Evolutionary conservation across 1,284 basidiomycete species (phyloP), one percentile per base, ranked within the genome.

Genomic region (Cutaneotrichosporon mucoides): DNA sequence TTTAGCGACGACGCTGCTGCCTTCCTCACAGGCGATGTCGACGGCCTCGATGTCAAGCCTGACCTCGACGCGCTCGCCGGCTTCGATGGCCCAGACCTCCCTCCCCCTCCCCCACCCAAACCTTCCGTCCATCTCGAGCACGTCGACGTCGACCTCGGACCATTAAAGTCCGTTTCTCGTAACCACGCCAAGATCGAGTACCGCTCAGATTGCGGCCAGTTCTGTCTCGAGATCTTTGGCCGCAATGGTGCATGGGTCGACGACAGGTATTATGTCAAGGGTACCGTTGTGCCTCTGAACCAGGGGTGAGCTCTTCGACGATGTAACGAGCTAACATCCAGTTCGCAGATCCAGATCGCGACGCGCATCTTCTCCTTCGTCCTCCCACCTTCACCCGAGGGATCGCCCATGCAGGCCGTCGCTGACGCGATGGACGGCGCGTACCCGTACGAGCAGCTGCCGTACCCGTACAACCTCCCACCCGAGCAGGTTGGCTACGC

Each of bases 161-260:
- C 92, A 1, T 84, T 98, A 62, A 98, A 98, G 84, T 94, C 91
- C 62, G 94, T 99, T 56, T 98, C 94, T 10, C 84, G 96, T 33
- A 83, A 96, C 12, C 96, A 99, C 75, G 96, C 96, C 53, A 88
- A 88, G 81, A 94, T 99, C 70, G 92, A 91, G 76, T 96, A 73
- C 59, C 66, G 68, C 1, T 57, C 67, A 36, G 76, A 77, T 48
- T 51, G 73, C 13, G 86, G 90, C 62, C 90, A 92, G 73, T 99
- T 94, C 79, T 87, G 92, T 36, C 84, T 99, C 50, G 86, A 88
- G 64, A 94, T 99, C 42, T 83, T 91, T 40, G 96, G 96, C 10
- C 83, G 95, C 59, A 99, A 99, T 71, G 96, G 96, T 10, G 93
- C 93, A 8, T 98, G 94, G 87, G 92, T 99, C 2, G 95, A 99